Conservation (phyloP, 2,329 filamentous ascomycete species). For the Aspergillus candidus region DNA sequence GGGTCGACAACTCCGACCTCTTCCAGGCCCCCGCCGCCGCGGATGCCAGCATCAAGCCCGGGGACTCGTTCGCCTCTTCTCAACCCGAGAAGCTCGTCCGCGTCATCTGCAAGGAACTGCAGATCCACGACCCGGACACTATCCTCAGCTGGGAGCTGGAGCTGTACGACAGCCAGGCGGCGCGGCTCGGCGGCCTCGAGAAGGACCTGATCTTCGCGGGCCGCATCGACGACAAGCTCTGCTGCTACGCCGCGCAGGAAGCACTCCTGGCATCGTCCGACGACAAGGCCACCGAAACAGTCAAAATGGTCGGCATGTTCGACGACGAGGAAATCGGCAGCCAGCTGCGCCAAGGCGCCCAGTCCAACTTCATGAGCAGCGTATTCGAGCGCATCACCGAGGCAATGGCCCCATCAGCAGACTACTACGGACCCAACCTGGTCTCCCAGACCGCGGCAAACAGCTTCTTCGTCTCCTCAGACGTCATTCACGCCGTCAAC, state of each 20-base stretch:
- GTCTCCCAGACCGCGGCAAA: slow-evolving; percentile 80
- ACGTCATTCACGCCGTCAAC: slow-evolving; percentile 90
- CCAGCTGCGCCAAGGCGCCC: slow-evolving; percentile 80
- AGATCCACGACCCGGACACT: slow-evolving; percentile 61
- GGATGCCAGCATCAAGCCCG: slow-evolving; percentile 42
- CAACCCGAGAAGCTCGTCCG: slow-evolving; percentile 82
- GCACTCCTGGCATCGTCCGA: slow-evolving; percentile 66
- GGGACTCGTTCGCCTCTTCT: slow-evolving; percentile 65
- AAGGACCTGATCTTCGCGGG: slow-evolving; percentile 93
- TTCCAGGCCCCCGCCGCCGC: slow-evolving; percentile 23
- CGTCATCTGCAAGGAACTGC: slow-evolving; percentile 72
- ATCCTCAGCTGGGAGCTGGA: slow-evolving; percentile 98
- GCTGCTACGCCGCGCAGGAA: slow-evolving; percentile 84
- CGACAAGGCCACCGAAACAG: slow-evolving; percentile 49
- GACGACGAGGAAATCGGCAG: slow-evolving; percentile 97
- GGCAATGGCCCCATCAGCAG: slow-evolving; percentile 44
- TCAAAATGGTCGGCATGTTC: slow-evolving; percentile 90
- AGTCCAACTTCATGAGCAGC: slow-evolving; percentile 77
- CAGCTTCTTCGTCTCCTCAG: slow-evolving; percentile 85
- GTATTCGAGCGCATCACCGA: slow-evolving; percentile 75
- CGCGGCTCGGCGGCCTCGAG: slow-evolving; percentile 74
- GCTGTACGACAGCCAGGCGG: slow-evolving; percentile 84
- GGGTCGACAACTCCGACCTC: slow-evolving; percentile 67
- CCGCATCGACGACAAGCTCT: slow-evolving; percentile 95
- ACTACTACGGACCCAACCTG: slow-evolving; percentile 46